Base-by-base conservation (phyloP, 164 flowering plant species). In the Liriodendron chinense region DNA sequence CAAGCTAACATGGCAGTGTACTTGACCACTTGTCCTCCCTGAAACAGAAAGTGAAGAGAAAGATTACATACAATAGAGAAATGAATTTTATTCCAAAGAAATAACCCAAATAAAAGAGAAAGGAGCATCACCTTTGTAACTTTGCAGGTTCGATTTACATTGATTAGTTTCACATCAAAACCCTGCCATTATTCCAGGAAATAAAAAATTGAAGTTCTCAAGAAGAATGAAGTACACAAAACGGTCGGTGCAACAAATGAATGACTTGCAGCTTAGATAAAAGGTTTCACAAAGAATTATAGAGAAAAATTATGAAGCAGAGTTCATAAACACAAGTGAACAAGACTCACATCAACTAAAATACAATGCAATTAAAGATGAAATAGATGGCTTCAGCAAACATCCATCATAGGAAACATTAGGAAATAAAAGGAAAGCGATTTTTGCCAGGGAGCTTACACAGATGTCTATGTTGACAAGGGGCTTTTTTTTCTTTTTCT, bases 11-110 rank as follows among this genome's bases (percentile, higher is more conserved):
- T 78, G 9, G 95, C 97, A 77, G 92, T 83, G 79, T 86, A 92
- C 82, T 89, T 90, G 62, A 84, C 75, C 53, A 90, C 85, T 89
- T 85, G 89, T 24, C 98, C 97, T 20, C 99, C 99, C 99, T 96
- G 74, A 67, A 77, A 20, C 50, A 78, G 24, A 74, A 25, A 75
- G 59, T 22, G 50, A 34, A 72, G 72, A 66, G 56, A 48, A 47
- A 43, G 18, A 71, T 43, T 43, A 70, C 10, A 50, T 67, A 24
- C 56, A 25, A 48, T 48, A 4, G 50, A 69, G 78, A 75, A 74
- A 69, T 9, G 48, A 68, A 57, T 49, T 49, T 50, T 57, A 64
- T 47, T 63, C 10, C 18, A 61, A 59, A 25, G 68, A 47, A 62
- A 64, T 22, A 5, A 20, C 63, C 18, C 9, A 47, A 47, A 28